These are phyloP conservation scores for Nicotiana obtusifolia DNA, from an alignment of 257 asterid genomes.

Conservation along the genomic window DNA sequence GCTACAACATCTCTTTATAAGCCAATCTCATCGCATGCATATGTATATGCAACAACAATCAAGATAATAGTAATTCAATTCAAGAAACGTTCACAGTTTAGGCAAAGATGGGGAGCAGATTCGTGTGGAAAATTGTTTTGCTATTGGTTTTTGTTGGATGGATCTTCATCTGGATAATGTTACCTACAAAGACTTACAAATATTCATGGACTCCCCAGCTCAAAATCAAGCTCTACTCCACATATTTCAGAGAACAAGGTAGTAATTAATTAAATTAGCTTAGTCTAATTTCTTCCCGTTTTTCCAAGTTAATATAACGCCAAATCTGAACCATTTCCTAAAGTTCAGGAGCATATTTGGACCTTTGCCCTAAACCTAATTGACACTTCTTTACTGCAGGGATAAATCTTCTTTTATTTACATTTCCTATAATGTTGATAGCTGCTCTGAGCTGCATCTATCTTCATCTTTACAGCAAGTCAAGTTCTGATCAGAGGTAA, in stretches of 20 bases:
- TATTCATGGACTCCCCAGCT: constrained; percentile 36
- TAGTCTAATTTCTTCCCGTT: too few species aligned
- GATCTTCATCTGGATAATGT: constrained; percentile 46
- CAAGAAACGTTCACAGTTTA: neutral
- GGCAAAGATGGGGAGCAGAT: constrained; percentile 33
- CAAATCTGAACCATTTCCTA: too few species aligned
- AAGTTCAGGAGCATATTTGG: too few species aligned
- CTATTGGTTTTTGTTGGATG: constrained; percentile 40
- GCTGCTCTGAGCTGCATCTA: constrained; percentile 65
- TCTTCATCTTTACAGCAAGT: constrained; percentile 43
- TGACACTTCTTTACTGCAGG: constrained; percentile 35
- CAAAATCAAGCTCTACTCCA: constrained; percentile 30
- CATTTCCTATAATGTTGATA: constrained; percentile 54
- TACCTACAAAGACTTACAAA: constrained; percentile 46
- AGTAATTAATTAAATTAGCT: neutral
- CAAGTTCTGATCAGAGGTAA: constrained; percentile 3
- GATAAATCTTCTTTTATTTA: constrained; percentile 35
- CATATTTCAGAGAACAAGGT: constrained; percentile 84
- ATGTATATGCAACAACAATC: neutral
- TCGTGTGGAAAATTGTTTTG: constrained; percentile 33
- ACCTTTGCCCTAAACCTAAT: too few species aligned
- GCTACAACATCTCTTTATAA: neutral
- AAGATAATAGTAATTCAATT: neutral
- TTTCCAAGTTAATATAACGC: too few species aligned
- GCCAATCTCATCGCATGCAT: neutral